Evolutionary conservation across 306 rosid species (phyloP).

Genomic region (Biancaea sappan): DNA sequence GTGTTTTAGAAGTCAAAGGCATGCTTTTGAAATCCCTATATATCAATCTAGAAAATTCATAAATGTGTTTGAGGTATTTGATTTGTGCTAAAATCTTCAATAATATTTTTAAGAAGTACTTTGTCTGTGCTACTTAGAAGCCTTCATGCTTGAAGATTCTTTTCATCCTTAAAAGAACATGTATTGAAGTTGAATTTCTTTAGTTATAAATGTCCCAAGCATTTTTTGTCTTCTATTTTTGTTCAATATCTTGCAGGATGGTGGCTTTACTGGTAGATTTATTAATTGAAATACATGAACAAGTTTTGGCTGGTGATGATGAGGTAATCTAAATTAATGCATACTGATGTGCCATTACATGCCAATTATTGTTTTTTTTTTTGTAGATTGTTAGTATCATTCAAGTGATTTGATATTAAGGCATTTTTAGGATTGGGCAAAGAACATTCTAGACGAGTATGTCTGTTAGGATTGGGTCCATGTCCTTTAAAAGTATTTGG

Average conservation of each 20-base stretch:
- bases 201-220: not conserved
- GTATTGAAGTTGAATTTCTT: conserved; percentile 3
- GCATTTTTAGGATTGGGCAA: no score
- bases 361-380: no score
- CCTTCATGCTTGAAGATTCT: conserved; percentile 21
- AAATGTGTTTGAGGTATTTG: no score
- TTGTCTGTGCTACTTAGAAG: not conserved
- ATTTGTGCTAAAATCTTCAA: no score
- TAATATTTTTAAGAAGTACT: conserved; percentile 11
- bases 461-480: no score
- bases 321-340: conserved; percentile 48
- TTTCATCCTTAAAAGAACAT: not conserved
- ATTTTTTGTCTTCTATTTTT: not conserved
- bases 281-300: conserved; percentile 85
- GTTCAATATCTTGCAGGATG: conserved; percentile 58
- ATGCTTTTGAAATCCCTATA: not conserved
- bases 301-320: conserved; percentile 65
- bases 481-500: no score
- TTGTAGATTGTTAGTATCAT: no score
- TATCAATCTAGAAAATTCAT: not conserved
- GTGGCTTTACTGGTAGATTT: conserved; percentile 82
- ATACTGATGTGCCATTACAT: conserved; percentile 7
- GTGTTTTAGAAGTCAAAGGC: conserved; percentile 17
- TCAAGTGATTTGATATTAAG: no score
- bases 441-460: no score